A percentile compares a stretch with the other conserved stretches of the same genome.
These are phyloP conservation scores for Aspergillus sp. DNA, from an alignment of 2,329 filamentous ascomycete genomes.

Conservation along the genomic window DNA sequence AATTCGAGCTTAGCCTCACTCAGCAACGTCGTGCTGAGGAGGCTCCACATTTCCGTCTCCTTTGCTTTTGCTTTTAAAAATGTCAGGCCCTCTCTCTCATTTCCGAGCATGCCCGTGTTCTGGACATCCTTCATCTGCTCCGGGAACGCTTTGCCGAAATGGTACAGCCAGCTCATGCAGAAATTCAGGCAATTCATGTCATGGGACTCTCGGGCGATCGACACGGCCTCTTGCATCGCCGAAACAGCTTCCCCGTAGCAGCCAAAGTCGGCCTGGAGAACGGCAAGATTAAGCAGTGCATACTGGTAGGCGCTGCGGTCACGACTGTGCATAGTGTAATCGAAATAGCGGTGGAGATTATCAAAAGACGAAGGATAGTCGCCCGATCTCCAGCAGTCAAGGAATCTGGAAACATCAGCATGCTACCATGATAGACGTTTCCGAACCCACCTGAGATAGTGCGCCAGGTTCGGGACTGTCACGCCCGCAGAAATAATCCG, in stretches of 20 bases:
- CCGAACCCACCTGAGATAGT: constrained; percentile 59
- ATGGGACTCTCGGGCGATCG: constrained; percentile 86
- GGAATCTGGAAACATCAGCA: constrained; percentile 50
- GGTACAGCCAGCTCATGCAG: constrained; percentile 89
- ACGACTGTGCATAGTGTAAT: constrained; percentile 82
- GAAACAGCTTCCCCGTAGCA: constrained; percentile 83
- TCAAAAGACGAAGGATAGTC: constrained; percentile 88
- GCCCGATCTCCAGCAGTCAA: constrained; percentile 84
- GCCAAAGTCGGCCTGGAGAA: constrained; percentile 90
- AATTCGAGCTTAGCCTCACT: constrained; percentile 77
- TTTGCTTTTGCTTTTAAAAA: constrained; percentile 81
- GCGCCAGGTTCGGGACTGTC: constrained; percentile 61
- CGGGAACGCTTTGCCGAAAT: constrained; percentile 81
- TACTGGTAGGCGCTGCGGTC: constrained; percentile 89
- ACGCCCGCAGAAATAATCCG: constrained; percentile 58
- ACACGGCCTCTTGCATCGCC: constrained; percentile 88
- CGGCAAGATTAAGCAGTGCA: constrained; percentile 82
- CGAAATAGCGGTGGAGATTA: constrained; percentile 86
- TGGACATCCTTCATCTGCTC: constrained; percentile 61
- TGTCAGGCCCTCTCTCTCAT: constrained; percentile 68
- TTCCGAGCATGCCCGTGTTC: constrained; percentile 63
- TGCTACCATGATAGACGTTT: not conserved
- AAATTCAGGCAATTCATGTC: constrained; percentile 92
- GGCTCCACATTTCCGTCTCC: constrained; percentile 74
- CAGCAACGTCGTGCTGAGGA: constrained; percentile 73